A percentile compares a stretch with the other conserved stretches of the same genome.
Evolutionary conservation across 176 grass and related monocot species (phyloP).

Genomic region (Eremochloa ophiuroides): DNA sequence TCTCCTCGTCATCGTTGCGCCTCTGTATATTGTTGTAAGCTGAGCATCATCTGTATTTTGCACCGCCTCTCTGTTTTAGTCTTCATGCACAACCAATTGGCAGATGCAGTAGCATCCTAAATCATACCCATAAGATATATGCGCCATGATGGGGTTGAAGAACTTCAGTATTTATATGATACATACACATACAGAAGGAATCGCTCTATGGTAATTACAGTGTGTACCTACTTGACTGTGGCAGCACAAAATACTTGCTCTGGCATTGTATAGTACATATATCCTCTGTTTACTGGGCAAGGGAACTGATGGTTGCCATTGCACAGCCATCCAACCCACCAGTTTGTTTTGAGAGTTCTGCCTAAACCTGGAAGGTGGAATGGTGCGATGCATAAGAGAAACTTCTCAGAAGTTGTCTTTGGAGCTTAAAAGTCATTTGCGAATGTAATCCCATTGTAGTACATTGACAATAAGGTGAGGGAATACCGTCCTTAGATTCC

Average conservation of each 20-base stretch:
- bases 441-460: not conserved
- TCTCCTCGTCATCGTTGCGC: not conserved
- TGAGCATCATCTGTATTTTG: conserved; percentile 2
- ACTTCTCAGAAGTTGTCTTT: not conserved
- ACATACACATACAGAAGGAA: not conserved
- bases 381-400: not conserved
- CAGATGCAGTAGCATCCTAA: not conserved
- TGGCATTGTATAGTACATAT: not conserved
- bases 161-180: not conserved
- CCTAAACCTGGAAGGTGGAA: not conserved
- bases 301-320: not conserved
- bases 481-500: not conserved
- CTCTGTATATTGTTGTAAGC: not conserved
- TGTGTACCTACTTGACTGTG: not conserved
- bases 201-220: not conserved
- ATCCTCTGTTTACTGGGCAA: not conserved
- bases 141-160: not conserved
- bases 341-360: not conserved
- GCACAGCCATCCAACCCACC: not conserved
- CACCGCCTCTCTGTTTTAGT: conserved; percentile 64
- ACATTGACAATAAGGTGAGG: not conserved
- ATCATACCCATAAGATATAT: not conserved
- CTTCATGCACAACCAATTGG: conserved; percentile 62
- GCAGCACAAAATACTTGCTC: not conserved
- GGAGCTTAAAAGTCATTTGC: not conserved